Conservation (phyloP, 805 yeast genomes). For the Barnettozyma populi region DNA sequence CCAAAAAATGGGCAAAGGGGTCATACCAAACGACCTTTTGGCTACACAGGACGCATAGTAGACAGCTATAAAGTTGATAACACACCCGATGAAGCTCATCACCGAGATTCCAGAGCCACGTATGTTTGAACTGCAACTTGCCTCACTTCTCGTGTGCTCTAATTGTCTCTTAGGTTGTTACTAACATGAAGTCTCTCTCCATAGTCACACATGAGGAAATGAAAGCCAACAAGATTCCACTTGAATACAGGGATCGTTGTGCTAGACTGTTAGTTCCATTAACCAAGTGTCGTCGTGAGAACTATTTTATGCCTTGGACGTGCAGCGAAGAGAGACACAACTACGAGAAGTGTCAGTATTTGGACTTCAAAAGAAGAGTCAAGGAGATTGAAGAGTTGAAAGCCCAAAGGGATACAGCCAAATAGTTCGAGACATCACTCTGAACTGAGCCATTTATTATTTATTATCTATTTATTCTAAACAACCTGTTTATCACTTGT, state of each 20-base stretch:
- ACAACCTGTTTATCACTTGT: conserved; percentile 5
- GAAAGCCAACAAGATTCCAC: conserved; percentile 72
- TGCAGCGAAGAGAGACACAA: conserved; percentile 75
- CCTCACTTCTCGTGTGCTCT: background rate
- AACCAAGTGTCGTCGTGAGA: conserved; percentile 55
- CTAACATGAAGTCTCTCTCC: background rate
- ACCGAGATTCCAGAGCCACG: conserved; percentile 9
- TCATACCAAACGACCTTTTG: background rate
- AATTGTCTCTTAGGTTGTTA: too few species aligned
- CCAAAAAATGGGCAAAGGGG: background rate
- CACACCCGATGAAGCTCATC: conserved; percentile 1
- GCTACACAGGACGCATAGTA: background rate
- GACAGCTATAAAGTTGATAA: background rate
- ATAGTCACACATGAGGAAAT: conserved; percentile 77
- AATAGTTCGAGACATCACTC: background rate
- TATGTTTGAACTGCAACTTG: background rate
- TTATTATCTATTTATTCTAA: conserved; percentile 5
- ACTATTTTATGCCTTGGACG: conserved; percentile 58
- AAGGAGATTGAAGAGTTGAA: conserved; percentile 59
- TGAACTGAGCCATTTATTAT: background rate
- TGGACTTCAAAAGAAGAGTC: conserved; percentile 77
- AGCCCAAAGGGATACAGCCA: conserved; percentile 20
- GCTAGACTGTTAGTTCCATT: conserved; percentile 58
- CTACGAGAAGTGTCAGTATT: conserved; percentile 80
- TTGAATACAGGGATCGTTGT: conserved; percentile 80